Conservation (phyloP, 2,329 filamentous ascomycete genomes). For the Pyrenophora seminiperda region DNA sequence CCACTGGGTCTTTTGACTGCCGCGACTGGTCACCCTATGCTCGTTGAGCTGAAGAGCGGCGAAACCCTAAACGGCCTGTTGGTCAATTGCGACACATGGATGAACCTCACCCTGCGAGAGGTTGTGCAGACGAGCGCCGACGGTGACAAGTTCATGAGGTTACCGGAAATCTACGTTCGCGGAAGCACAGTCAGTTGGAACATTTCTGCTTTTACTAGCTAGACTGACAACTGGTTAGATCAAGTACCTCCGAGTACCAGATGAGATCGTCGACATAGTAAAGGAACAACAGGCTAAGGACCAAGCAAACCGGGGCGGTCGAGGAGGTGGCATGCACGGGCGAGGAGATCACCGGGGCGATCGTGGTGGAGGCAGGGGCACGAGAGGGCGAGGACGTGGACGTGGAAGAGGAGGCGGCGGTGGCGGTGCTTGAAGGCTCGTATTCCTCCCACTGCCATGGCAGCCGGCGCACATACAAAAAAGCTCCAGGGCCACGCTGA, state of each 20-base stretch:
- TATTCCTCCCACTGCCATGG: conserved; percentile 1
- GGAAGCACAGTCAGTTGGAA: conserved; percentile 84
- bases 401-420: conserved; percentile 62
- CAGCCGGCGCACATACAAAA: conserved; percentile 5
- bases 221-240: conserved; percentile 64
- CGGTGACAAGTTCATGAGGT: conserved; percentile 88
- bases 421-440: conserved; percentile 37
- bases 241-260: conserved; percentile 94
- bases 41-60: conserved; percentile 96
- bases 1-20: conserved; percentile 84
- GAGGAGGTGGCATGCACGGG: conserved; percentile 67
- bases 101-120: conserved; percentile 97
- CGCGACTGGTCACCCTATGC: conserved; percentile 96
- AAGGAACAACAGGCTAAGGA: conserved; percentile 88
- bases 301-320: conserved; percentile 63
- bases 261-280: conserved; percentile 93
- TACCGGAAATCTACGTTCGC: conserved; percentile 94
- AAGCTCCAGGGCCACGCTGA: not conserved
- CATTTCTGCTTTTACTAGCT: not conserved
- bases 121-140: conserved; percentile 96
- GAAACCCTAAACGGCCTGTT: conserved; percentile 97
- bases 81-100: conserved; percentile 98
- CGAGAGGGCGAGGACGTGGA: conserved; percentile 59
- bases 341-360: conserved; percentile 61
- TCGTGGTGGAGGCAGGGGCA: conserved; percentile 55